Percentiles rank a stretch among this genome's conserved stretches.
phyloP scores from a whole-genome alignment of 768 basidiomycete species.

The Kwoniella heveanensis region DNA sequence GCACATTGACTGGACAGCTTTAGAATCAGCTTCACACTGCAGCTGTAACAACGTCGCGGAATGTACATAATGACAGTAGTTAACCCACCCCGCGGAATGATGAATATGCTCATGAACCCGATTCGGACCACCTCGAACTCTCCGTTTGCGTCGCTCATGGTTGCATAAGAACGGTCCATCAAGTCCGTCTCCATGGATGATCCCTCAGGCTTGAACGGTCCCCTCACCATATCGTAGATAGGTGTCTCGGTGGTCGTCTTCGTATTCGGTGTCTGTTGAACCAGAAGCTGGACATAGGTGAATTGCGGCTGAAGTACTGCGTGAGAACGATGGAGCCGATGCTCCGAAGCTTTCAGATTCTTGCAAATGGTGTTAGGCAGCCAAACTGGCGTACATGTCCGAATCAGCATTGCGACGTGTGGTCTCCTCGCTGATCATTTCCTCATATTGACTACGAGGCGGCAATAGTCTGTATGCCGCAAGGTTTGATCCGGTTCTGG shows the following conservation, averaged over 20 bases:
- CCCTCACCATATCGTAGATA: slow-evolving; percentile 6
- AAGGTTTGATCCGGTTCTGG: too few relatives aligned
- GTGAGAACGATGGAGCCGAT: slow-evolving; percentile 10
- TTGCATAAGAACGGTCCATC: background rate
- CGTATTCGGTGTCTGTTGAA: background rate
- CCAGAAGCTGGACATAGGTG: slow-evolving; percentile 6
- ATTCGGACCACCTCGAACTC: background rate
- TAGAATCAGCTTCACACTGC: background rate
- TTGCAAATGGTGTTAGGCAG: background rate
- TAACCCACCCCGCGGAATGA: slow-evolving; percentile 5
- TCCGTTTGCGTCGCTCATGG: background rate
- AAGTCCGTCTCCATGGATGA: background rate
- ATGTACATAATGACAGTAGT: too few relatives aligned
- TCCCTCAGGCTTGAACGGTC: background rate
- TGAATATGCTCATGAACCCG: slow-evolving; percentile 10
- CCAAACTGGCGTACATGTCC: background rate
- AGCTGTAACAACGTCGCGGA: too few relatives aligned
- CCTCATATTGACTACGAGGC: background rate
- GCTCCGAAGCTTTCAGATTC: background rate
- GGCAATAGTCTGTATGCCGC: too few relatives aligned
- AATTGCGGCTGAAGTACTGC: background rate
- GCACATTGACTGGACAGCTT: slow-evolving; percentile 1
- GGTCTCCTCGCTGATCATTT: too few relatives aligned
- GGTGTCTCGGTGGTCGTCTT: background rate
- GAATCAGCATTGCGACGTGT: background rate